phyloP scores from a whole-genome alignment of 257 asterid species.

The Lithospermum erythrorhizon region DNA sequence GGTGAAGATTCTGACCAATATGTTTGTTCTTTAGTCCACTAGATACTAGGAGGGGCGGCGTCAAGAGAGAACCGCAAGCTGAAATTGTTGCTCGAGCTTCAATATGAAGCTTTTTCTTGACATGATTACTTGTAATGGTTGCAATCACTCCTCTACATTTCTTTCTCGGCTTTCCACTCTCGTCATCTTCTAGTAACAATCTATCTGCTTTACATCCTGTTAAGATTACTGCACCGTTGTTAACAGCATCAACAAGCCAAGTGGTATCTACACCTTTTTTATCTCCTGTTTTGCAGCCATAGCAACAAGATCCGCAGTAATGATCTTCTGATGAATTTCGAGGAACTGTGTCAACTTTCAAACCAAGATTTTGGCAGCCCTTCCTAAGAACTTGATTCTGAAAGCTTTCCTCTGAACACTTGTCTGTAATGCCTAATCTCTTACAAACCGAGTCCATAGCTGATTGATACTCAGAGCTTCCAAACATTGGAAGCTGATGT shows the following conservation, averaged over 20 bases:
- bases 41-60: constrained; percentile 63
- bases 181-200: constrained; percentile 27
- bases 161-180: constrained; percentile 19
- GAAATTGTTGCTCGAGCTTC: constrained; percentile 52
- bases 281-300: constrained; percentile 79
- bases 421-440: constrained; percentile 63
- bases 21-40: constrained; percentile 68
- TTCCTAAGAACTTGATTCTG: constrained; percentile 55
- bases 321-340: constrained; percentile 64
- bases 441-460: constrained; percentile 75
- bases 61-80: constrained; percentile 66
- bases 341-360: constrained; percentile 39
- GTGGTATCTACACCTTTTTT: constrained; percentile 75
- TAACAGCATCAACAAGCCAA: constrained; percentile 83
- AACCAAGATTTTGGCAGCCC: constrained; percentile 70
- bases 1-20: constrained; percentile 76
- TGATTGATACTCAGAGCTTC: constrained; percentile 37
- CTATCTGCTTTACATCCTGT: constrained; percentile 64
- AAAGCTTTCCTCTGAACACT: constrained; percentile 47
- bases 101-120: constrained; percentile 33
- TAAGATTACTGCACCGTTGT: constrained; percentile 56
- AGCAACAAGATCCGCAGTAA: constrained; percentile 82
- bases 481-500: constrained; percentile 39
- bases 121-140: constrained; percentile 17
- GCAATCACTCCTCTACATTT: constrained; percentile 66